A percentile compares a stretch with the other conserved stretches of the same genome.
Evolutionary conservation across 306 rosid species (phyloP).

Genomic region (Quercus wislizeni): DNA sequence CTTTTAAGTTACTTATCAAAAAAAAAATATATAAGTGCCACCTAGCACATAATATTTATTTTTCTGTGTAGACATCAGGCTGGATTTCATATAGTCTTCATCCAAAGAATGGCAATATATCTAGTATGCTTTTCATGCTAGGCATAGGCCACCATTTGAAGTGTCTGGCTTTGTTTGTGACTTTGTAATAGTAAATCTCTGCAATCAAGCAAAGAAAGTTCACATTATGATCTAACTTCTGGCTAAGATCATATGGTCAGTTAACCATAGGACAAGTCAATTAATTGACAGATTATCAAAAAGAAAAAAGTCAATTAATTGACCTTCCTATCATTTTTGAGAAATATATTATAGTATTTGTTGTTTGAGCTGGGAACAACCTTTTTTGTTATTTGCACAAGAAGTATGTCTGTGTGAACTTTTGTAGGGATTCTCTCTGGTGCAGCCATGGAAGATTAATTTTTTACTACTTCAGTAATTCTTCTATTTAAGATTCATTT

Average conservation of each 20-base stretch:
- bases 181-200: not conserved
- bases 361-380: not conserved
- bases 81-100: not conserved
- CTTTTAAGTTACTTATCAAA: too few relatives aligned
- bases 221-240: not conserved
- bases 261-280: not conserved
- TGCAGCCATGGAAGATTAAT: too few relatives aligned
- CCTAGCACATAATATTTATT: not conserved
- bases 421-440: not conserved
- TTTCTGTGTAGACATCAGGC: not conserved
- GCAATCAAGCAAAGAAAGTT: not conserved
- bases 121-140: not conserved
- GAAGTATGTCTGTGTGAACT: not conserved
- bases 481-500: too few relatives aligned
- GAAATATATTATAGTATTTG: not conserved
- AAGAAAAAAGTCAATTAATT: not conserved
- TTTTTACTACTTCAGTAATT: too few relatives aligned
- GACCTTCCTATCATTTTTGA: not conserved
- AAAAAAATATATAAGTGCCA: not conserved
- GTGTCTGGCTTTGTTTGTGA: not conserved
- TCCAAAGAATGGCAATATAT: not conserved
- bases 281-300: not conserved
- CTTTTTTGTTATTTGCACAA: not conserved
- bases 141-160: not conserved
- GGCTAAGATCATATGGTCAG: not conserved